phyloP scores from a whole-genome alignment of 2,329 filamentous ascomycete species.

The Furcasterigmium furcatum region DNA sequence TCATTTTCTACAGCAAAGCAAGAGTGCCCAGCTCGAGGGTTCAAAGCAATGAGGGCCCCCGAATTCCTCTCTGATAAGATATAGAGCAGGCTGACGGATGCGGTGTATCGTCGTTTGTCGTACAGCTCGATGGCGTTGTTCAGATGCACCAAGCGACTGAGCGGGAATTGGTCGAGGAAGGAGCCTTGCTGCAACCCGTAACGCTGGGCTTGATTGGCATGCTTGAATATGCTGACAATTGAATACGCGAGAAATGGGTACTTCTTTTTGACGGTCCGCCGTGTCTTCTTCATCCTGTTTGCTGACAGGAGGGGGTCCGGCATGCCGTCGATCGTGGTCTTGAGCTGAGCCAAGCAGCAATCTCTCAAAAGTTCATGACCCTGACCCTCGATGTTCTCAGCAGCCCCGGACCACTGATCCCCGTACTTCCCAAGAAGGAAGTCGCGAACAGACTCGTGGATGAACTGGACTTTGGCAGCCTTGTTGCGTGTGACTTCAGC shows the following conservation, averaged over 20 bases:
- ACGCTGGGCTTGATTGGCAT: background rate
- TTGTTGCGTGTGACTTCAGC: slow-evolving; percentile 27
- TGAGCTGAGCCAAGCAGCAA: background rate
- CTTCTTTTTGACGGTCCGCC: no score
- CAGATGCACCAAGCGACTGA: background rate
- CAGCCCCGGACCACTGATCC: slow-evolving; percentile 10
- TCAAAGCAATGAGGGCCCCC: background rate
- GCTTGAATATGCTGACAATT: background rate
- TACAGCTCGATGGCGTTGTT: background rate
- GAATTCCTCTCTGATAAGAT: background rate
- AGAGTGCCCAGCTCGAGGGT: background rate
- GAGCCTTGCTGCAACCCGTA: background rate
- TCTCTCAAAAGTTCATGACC: background rate
- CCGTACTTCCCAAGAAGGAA: slow-evolving; percentile 34
- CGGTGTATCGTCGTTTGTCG: background rate
- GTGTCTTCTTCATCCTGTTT: background rate
- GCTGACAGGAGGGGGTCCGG: background rate
- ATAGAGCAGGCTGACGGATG: background rate
- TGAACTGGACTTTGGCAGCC: slow-evolving; percentile 36
- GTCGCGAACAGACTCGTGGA: no score
- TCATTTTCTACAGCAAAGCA: background rate
- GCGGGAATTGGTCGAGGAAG: background rate
- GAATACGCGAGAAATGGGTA: background rate
- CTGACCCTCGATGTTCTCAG: background rate
- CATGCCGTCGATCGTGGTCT: background rate